phyloP scores from a whole-genome alignment of 2,329 filamentous ascomycete species.

The Alternaria infectoria region DNA sequence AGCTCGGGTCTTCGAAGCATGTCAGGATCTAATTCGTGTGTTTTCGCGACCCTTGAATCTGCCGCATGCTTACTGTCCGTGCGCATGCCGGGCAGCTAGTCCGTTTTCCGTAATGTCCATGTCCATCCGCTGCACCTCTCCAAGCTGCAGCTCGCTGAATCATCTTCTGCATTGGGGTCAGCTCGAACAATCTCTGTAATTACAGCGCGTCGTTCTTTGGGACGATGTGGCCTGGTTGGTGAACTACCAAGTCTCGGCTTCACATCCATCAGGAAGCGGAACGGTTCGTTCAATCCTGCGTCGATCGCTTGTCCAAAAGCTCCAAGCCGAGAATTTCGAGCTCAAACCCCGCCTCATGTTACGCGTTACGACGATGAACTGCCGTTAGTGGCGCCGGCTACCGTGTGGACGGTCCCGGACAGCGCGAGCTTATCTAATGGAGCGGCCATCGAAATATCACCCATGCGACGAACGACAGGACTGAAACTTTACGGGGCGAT shows the following conservation, averaged over 20 bases:
- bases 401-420: slow-evolving; percentile 14
- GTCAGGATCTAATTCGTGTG: neutral
- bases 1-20: neutral
- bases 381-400: slow-evolving; percentile 8
- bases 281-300: neutral
- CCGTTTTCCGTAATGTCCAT: neutral
- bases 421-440: slow-evolving; percentile 16
- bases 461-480: neutral
- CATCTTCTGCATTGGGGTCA: neutral
- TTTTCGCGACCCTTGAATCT: neutral
- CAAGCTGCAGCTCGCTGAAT: neutral
- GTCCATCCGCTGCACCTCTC: neutral
- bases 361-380: slow-evolving; percentile 8
- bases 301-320: neutral
- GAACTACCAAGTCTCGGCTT: neutral
- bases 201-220: no score
- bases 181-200: neutral
- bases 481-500: neutral
- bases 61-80: neutral
- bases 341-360: slow-evolving; percentile 4
- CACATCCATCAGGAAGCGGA: neutral
- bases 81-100: neutral
- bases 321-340: neutral
- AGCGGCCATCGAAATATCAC: neutral
- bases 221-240: neutral